Evolutionary conservation across 208 protist species (phyloP).

Genomic region (Leishmania guyanensis): DNA sequence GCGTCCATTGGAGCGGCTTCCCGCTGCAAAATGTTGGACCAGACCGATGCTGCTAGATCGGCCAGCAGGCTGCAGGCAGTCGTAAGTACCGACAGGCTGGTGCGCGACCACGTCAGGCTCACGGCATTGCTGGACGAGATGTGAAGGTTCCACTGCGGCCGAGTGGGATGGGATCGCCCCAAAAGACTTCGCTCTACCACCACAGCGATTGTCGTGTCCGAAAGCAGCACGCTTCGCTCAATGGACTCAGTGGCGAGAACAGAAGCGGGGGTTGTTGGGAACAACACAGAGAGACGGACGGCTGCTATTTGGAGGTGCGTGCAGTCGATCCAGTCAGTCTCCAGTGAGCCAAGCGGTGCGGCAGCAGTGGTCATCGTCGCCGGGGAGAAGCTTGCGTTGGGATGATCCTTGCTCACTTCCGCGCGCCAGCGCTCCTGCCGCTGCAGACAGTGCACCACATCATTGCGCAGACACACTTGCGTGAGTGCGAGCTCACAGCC

Average conservation of each 20-base stretch:
- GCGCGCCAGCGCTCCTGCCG: slow-evolving; percentile 17
- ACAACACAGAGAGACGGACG: slow-evolving; percentile 14
- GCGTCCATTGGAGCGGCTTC: background rate
- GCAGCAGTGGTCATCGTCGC: background rate
- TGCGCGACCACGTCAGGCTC: slow-evolving; percentile 26
- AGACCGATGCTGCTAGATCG: slow-evolving; percentile 20
- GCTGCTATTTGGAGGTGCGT: slow-evolving; percentile 7
- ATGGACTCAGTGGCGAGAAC: background rate
- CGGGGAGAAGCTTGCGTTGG: background rate
- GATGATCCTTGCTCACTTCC: background rate
- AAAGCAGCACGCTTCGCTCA: background rate
- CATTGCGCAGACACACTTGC: slow-evolving; percentile 21
- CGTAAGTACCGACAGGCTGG: slow-evolving; percentile 26
- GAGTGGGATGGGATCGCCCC: slow-evolving; percentile 16
- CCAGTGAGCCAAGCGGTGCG: slow-evolving; percentile 5
- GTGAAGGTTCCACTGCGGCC: slow-evolving; percentile 20
- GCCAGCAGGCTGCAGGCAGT: slow-evolving; percentile 18
- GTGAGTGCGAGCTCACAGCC: slow-evolving; percentile 23
- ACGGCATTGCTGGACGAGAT: slow-evolving; percentile 14
- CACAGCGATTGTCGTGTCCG: slow-evolving; percentile 9
- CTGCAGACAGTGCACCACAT: slow-evolving; percentile 17
- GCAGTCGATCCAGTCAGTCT: slow-evolving; percentile 33
- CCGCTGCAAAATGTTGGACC: background rate
- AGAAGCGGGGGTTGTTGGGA: background rate
- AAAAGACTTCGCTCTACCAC: slow-evolving; percentile 29